These are phyloP conservation scores for Coemansia sp. DNA, from an alignment of 371 early-diverging fungal genomes.

Conservation along the genomic window DNA sequence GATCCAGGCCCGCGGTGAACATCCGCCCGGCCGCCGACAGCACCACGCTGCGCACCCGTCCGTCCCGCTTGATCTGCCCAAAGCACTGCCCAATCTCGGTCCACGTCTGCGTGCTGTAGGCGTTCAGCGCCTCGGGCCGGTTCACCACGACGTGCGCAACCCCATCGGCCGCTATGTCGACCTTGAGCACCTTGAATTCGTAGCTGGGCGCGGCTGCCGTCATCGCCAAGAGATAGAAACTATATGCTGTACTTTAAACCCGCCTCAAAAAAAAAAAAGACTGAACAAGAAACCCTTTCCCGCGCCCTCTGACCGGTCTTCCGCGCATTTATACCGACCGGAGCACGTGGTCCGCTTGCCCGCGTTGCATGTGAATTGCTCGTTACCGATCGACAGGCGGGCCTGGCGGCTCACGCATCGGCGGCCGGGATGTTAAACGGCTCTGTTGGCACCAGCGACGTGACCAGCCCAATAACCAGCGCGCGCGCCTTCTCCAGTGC, in stretches of 20 bases:
- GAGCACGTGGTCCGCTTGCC: constrained; percentile 1
- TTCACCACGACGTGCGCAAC: constrained; percentile 83
- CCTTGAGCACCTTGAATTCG: constrained; percentile 55
- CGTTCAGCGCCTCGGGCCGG: constrained; percentile 79
- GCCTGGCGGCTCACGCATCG: neutral
- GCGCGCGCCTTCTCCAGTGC: constrained; percentile 37
- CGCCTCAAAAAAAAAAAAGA: neutral
- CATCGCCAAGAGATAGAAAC: neutral
- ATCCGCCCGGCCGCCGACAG: constrained; percentile 71
- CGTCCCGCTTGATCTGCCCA: constrained; percentile 57
- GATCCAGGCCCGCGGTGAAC: constrained; percentile 91
- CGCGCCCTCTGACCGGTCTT: too few species aligned
- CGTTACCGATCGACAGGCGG: neutral
- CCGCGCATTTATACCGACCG: neutral
- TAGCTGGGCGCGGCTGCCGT: neutral
- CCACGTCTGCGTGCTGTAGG: constrained; percentile 71
- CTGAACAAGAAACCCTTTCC: too few species aligned
- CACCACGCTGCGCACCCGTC: constrained; percentile 70
- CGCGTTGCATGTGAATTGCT: constrained; percentile 2
- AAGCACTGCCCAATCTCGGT: constrained; percentile 61
- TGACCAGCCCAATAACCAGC: constrained; percentile 33
- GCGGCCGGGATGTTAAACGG: constrained; percentile 26
- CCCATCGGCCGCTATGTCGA: constrained; percentile 57
- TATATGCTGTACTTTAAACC: neutral
- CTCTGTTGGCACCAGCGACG: constrained; percentile 44